A percentile compares a stretch with the other conserved stretches of the same genome.
Conservation (phyloP, 768 basidiomycete genomes). For the Lactarius evosmus region DNA sequence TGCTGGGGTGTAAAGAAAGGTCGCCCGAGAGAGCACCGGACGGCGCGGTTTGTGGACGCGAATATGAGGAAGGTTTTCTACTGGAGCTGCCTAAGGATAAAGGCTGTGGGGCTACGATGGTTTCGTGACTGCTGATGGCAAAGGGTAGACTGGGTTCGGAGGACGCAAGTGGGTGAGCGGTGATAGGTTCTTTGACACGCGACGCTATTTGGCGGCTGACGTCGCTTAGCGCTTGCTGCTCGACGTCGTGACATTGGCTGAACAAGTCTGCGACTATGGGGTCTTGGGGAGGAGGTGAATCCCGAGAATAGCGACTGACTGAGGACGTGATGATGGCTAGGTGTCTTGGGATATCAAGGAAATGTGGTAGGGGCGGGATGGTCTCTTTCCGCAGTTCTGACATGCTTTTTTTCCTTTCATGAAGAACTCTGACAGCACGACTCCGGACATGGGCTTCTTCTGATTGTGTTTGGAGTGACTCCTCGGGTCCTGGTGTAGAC, state of each 20-base stretch:
- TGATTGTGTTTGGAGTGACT: slow-evolving; percentile 30
- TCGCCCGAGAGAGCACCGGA: slow-evolving; percentile 16
- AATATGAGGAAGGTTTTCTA: slow-evolving; percentile 17
- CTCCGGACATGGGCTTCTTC: slow-evolving; percentile 34
- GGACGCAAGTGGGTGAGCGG: neutral
- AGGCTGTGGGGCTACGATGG: neutral
- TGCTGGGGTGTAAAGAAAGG: slow-evolving; percentile 29
- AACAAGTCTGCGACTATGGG: slow-evolving; percentile 53
- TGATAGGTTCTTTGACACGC: neutral
- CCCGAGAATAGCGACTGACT: slow-evolving; percentile 56
- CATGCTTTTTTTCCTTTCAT: slow-evolving; percentile 54
- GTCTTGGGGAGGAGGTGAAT: slow-evolving; percentile 35
- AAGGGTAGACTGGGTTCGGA: slow-evolving; percentile 7
- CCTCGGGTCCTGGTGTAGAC: slow-evolving; percentile 49
- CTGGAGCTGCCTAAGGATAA: slow-evolving; percentile 9
- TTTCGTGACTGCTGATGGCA: neutral
- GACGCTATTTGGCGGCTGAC: slow-evolving; percentile 47
- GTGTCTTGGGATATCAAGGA: slow-evolving; percentile 75
- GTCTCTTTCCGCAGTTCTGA: slow-evolving; percentile 62
- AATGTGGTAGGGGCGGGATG: slow-evolving; percentile 67
- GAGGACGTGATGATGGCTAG: slow-evolving; percentile 73
- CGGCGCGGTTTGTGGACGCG: slow-evolving; percentile 26
- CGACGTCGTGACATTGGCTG: slow-evolving; percentile 61
- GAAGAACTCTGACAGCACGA: slow-evolving; percentile 52
- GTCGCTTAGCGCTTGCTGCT: slow-evolving; percentile 62